A percentile compares a stretch with the other conserved stretches of the same genome.
These are phyloP conservation scores for Gossypium mustelinum DNA, from an alignment of 345 rosid genomes.

Conservation along the genomic window DNA sequence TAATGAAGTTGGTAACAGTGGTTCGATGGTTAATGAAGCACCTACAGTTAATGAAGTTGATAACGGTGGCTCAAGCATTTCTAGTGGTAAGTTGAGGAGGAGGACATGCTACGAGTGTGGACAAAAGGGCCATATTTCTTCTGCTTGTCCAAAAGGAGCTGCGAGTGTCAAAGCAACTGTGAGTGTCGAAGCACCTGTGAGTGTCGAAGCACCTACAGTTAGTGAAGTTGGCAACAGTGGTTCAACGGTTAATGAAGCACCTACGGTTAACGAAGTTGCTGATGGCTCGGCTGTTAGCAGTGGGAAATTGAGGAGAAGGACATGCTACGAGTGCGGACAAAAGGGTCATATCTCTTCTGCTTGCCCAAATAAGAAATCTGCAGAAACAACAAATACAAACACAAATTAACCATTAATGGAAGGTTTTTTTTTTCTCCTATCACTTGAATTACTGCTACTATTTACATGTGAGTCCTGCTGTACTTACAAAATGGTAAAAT, in stretches of 20 bases:
- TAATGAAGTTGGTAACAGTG: neutral
- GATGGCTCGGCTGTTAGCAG: conserved; percentile 21
- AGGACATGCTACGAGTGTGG: conserved; percentile 77
- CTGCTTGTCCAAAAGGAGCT: conserved; percentile 37
- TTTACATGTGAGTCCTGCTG: neutral
- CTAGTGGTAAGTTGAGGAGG: conserved; percentile 64
- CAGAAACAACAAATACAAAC: conserved; percentile 23
- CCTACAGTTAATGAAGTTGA: neutral
- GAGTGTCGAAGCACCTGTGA: neutral
- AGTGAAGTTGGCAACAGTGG: neutral
- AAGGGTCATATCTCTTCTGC: conserved; percentile 77
- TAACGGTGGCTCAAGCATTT: conserved; percentile 12
- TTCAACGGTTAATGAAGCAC: neutral
- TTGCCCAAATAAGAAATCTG: conserved; percentile 55
- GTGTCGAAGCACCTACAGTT: neutral
- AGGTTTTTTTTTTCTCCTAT: neutral
- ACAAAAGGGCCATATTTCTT: conserved; percentile 72
- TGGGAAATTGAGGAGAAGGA: conserved; percentile 70
- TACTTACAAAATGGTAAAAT: neutral
- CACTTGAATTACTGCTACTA: neutral
- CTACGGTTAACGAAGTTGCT: neutral
- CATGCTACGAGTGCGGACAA: conserved; percentile 74
- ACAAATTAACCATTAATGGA: neutral
- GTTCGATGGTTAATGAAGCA: neutral
- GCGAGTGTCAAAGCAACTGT: neutral